Percentiles rank a stretch among this genome's conserved stretches.
Conservation (phyloP, 208 protist species). For the Leishmania turanica region DNA sequence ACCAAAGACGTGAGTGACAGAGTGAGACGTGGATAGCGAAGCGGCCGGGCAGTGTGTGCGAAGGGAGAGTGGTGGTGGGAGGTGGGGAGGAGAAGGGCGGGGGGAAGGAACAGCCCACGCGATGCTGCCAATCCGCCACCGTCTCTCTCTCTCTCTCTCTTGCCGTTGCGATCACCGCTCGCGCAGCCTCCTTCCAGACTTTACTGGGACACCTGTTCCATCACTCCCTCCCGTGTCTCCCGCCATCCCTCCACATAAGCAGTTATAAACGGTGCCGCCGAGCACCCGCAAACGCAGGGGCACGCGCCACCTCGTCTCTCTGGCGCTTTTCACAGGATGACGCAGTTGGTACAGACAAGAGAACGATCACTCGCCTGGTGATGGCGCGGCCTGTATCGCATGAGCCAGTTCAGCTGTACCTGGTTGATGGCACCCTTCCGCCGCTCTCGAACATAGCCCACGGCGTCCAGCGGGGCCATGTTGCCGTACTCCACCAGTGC, state of each 20-base stretch:
- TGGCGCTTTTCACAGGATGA: conserved; percentile 48
- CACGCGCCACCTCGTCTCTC: background rate
- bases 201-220: background rate
- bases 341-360: conserved; percentile 50
- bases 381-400: conserved; percentile 82
- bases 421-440: conserved; percentile 92
- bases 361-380: conserved; percentile 28
- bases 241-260: conserved; percentile 26
- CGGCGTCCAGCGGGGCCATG: conserved; percentile 81
- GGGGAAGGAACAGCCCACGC: background rate
- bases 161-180: background rate
- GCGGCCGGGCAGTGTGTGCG: background rate
- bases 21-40: background rate
- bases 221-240: background rate
- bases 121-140: background rate
- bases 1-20: background rate
- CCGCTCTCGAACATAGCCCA: conserved; percentile 75
- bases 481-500: conserved; percentile 89
- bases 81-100: too few relatives aligned
- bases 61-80: background rate
- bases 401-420: conserved; percentile 92
- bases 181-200: background rate
- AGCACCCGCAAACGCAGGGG: background rate
- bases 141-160: too few relatives aligned
- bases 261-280: background rate